Evolutionary conservation across 331 rosid genomes (phyloP), one percentile per base, ranked within the genome.

Genomic region (Pyracantha coccinea): DNA sequence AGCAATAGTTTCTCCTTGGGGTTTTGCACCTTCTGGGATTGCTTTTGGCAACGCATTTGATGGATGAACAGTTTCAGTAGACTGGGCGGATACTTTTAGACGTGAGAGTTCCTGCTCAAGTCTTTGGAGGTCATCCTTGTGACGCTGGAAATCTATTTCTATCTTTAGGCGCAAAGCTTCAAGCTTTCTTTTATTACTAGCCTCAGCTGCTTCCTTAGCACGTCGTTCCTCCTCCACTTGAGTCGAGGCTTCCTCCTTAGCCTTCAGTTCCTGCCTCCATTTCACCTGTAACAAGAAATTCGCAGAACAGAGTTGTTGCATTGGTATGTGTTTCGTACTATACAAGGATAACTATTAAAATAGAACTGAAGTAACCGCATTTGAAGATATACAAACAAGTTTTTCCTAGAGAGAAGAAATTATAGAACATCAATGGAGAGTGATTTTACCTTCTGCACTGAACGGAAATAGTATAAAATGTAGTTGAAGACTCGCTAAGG

Each of bases 71-170:
- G 66, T 68, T 64, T 84, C 86, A 1, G 88, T 87, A 33, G 89
- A 81, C 69, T 74, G 91, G 66, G 83, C 78, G 29, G 92, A 88
- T 15, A 86, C 84, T 72, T 86, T 89, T 19, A 94, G 84, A 79
- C 89, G 96, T 2, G 89, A 82, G 62, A 88, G 91, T 71, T 92
- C 99, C 77, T 94, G 97, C 85, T 94, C 96, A 6, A 94, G 96
- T 79, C 99, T 86, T 24, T 80, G 88, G 69, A 90, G 83, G 83
- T 94, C 99, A 68, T 94, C 99, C 89, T 85, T 92, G 82, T 92
- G 96, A 74, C 99, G 93, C 83, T 90, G 99, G 83, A 89, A 92
- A 80, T 94, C 99, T 79, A 94, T 86, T 75, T 94, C 99, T 33
- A 87, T 85, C 93, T 94, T 92, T 19, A 88, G 83, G 69, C 97